These are phyloP conservation scores for Wickerhamomyces subpelliculosus DNA, from an alignment of 805 yeast species.

Conservation along the genomic window DNA sequence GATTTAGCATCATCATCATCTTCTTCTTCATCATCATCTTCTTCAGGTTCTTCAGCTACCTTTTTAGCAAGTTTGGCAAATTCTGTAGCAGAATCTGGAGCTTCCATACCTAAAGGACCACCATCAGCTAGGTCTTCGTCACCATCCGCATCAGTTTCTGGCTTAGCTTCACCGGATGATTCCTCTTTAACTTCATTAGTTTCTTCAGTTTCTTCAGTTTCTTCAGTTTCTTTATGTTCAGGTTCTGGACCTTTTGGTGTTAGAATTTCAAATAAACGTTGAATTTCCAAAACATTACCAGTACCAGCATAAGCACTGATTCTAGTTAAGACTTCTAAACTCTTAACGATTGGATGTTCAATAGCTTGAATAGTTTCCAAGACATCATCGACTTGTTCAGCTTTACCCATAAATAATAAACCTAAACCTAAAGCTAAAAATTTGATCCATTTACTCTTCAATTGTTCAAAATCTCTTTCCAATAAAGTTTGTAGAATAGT, in stretches of 20 bases:
- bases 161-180: conserved; percentile 4
- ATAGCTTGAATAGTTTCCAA: conserved; percentile 90
- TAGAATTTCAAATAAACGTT: conserved; percentile 81
- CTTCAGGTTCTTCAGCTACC: conserved; percentile 16
- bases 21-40: conserved; percentile 21
- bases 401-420: conserved; percentile 84
- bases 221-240: conserved; percentile 43
- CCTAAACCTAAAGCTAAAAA: conserved; percentile 92
- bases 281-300: conserved; percentile 93
- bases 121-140: conserved; percentile 26
- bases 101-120: conserved; percentile 14
- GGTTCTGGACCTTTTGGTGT: conserved; percentile 58
- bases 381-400: conserved; percentile 90
- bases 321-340: conserved; percentile 82
- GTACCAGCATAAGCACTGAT: conserved; percentile 97
- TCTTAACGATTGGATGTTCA: conserved; percentile 88
- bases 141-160: conserved; percentile 24
- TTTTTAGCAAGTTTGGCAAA: too few relatives aligned
- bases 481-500: conserved; percentile 83
- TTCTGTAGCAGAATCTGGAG: conserved; percentile 19
- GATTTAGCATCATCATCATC: conserved; percentile 29
- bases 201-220: conserved; percentile 25
- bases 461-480: conserved; percentile 74
- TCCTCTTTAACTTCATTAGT: conserved; percentile 9
- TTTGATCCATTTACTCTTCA: conserved; percentile 80